These are phyloP conservation scores for Lyophyllum decastes DNA, from an alignment of 768 basidiomycete species.

Conservation along the genomic window DNA sequence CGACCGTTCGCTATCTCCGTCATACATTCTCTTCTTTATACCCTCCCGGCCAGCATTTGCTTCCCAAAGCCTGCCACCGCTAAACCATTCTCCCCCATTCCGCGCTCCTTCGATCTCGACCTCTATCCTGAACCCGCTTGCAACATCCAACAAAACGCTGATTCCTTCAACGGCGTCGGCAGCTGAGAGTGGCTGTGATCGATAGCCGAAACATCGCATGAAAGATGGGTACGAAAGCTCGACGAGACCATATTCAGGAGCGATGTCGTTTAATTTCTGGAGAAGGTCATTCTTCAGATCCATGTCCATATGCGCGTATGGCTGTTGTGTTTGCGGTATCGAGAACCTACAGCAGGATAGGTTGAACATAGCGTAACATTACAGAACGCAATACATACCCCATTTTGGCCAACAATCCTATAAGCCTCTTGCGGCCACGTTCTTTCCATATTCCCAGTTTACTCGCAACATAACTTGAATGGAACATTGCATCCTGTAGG, in stretches of 20 bases:
- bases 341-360: slow-evolving; percentile 69
- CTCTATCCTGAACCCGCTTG: slow-evolving; percentile 87
- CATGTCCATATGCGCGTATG: slow-evolving; percentile 95
- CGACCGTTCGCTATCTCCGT: slow-evolving; percentile 8
- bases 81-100: slow-evolving; percentile 97
- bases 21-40: slow-evolving; percentile 22
- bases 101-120: slow-evolving; percentile 85
- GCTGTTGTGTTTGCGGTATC: slow-evolving; percentile 90
- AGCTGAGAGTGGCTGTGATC: slow-evolving; percentile 84
- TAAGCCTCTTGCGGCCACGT: slow-evolving; percentile 83
- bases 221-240: slow-evolving; percentile 95
- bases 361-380: not conserved
- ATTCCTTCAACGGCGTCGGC: slow-evolving; percentile 93
- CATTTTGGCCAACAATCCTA: slow-evolving; percentile 96
- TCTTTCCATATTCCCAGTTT: slow-evolving; percentile 98
- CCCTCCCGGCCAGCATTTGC: slow-evolving; percentile 37
- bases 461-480: slow-evolving; percentile 94
- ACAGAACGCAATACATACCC: slow-evolving; percentile 57
- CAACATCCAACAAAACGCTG: slow-evolving; percentile 85
- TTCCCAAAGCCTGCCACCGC: slow-evolving; percentile 80
- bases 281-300: slow-evolving; percentile 83
- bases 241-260: slow-evolving; percentile 92
- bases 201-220: slow-evolving; percentile 88
- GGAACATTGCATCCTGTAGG: slow-evolving; percentile 96
- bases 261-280: slow-evolving; percentile 82